Percentiles rank a stretch among this genome's conserved stretches.
These are phyloP conservation scores for Coprinopsis marcescibilis DNA, from an alignment of 768 basidiomycete genomes.

Conservation along the genomic window DNA sequence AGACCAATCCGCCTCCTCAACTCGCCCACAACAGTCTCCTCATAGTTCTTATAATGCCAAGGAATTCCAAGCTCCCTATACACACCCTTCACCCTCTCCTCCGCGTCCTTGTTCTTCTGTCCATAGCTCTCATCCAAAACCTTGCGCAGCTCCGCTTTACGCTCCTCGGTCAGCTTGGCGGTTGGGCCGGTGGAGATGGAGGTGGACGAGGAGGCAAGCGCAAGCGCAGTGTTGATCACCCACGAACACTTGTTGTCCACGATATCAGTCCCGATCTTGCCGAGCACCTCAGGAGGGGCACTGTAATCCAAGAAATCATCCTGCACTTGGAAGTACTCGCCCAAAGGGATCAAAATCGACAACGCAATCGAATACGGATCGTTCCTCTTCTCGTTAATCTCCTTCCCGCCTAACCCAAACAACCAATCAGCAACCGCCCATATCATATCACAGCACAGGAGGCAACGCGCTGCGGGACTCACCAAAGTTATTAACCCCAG, in stretches of 20 bases:
- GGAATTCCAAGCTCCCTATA: conserved; percentile 69
- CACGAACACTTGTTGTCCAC: conserved; percentile 98
- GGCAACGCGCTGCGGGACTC: no score
- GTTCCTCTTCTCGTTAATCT: no score
- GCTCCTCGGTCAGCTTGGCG: background rate
- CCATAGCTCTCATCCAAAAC: conserved; percentile 54
- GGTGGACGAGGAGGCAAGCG: conserved; percentile 35
- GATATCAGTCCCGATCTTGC: conserved; percentile 98
- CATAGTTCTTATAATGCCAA: conserved; percentile 68
- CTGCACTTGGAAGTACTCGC: conserved; percentile 98
- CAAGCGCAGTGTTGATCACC: conserved; percentile 87
- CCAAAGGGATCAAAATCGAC: conserved; percentile 83
- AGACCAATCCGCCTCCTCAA: conserved; percentile 65
- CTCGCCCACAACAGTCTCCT: conserved; percentile 62
- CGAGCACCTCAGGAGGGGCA: conserved; percentile 84
- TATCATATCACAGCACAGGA: no score
- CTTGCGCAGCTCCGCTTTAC: conserved; percentile 38
- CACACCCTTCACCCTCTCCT: conserved; percentile 42
- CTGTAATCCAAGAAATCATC: conserved; percentile 96
- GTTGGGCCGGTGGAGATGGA: background rate
- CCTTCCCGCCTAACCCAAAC: background rate
- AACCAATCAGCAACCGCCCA: no score
- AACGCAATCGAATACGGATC: conserved; percentile 61
- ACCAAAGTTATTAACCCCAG: no score
- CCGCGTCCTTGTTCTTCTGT: conserved; percentile 48